Base-by-base conservation (phyloP, 768 basidiomycete genomes). In the Coprinopsis marcescibilis region DNA sequence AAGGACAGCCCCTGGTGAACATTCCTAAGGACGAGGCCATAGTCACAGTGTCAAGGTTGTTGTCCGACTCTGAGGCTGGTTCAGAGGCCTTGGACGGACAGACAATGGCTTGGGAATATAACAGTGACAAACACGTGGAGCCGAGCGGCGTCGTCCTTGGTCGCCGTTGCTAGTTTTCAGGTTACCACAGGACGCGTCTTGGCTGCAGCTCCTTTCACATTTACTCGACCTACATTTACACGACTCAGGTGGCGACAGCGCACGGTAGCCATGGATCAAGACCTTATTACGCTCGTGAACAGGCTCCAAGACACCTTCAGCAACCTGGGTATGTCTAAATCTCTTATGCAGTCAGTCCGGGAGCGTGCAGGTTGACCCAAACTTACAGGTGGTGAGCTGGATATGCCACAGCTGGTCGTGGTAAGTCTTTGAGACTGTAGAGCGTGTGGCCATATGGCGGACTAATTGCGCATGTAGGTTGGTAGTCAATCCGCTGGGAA, bases 401-500 rank as follows among this genome's bases (percentile, higher is more conserved):
- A 91, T 65, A 90, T 91, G 90, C 89, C 89, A 43, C 90, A 92
- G 68, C 72, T 93, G 49, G 83, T 84, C 45, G 90, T 92, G 55
- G 89, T 90, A 70, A 52, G 89, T 80, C 24, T 43, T 26, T 24
- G 35, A 26, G 25, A 20, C 27, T 19, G 15, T 19, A 10, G 48
- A 29, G 32, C 36, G 6, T 36, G 23, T 43, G 30, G 44, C 26
- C 46, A 42, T 40, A 30, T 50, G 40, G 46, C 43, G 57, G 49
- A 57, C 47, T 40, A 34, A n/a, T n/a, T n/a, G n/a, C n/a, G 39
- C 17, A 21, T 30, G 40, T 57, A 94, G 91, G 91, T 97, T 58
- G 94, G 94, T 48, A 94, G 92, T 57, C 94, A 97, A 68, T 96
- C 93, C 32, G 84, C 92, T 25, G 94, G 94, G 51, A 97, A 96